phyloP scores from a whole-genome alignment of 257 asterid species.

The Perilla frutescens region DNA sequence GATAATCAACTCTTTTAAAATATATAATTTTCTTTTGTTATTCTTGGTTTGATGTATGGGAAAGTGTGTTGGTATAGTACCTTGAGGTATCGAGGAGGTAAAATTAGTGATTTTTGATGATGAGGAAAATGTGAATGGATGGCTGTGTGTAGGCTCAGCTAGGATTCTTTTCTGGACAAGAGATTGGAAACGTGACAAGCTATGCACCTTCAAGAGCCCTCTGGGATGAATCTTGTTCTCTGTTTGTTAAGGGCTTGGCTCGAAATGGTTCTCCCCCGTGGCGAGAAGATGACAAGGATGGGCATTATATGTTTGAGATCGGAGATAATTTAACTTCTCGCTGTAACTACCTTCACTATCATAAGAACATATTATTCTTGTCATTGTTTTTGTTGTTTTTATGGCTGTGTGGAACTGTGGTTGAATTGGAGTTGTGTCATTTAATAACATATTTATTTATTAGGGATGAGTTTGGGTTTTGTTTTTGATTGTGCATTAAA shows the following conservation, averaged over 20 bases:
- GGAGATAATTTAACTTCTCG: slow-evolving; percentile 97
- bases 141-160: slow-evolving; percentile 98
- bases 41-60: slow-evolving; percentile 22
- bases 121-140: slow-evolving; percentile 70
- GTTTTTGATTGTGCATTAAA: background rate
- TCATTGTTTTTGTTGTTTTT: slow-evolving; percentile 12
- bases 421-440: background rate
- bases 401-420: background rate
- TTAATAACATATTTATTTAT: background rate
- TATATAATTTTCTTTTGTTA: background rate
- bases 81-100: slow-evolving; percentile 47
- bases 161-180: slow-evolving; percentile 89
- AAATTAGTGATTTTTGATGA: slow-evolving; percentile 42
- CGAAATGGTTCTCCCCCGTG: slow-evolving; percentile 85
- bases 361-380: slow-evolving; percentile 37
- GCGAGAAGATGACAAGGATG: slow-evolving; percentile 97
- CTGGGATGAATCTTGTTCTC: slow-evolving; percentile 60
- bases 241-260: slow-evolving; percentile 70
- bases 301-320: slow-evolving; percentile 93
- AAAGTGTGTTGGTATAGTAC: slow-evolving; percentile 28
- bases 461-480: background rate
- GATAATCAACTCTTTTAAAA: background rate
- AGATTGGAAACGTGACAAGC: slow-evolving; percentile 82
- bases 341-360: slow-evolving; percentile 80
- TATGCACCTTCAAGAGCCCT: slow-evolving; percentile 67